Evolutionary conservation across 768 basidiomycete genomes (phyloP).

Genomic region (Tubosaeta brunneosetosa): DNA sequence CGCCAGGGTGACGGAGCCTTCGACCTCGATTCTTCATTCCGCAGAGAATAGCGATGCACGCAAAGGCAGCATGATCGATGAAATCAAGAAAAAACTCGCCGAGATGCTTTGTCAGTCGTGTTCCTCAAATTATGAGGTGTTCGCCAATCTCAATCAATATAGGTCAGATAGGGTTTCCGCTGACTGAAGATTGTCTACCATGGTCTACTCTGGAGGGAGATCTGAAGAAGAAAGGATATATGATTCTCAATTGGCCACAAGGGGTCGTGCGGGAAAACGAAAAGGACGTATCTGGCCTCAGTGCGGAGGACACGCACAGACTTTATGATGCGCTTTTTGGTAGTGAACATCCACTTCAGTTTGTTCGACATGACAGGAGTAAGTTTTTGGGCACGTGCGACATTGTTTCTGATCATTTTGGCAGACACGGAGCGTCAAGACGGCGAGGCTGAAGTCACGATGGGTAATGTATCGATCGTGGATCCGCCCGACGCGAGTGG

Average conservation of each 20-base stretch:
- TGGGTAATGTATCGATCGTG: too few species aligned
- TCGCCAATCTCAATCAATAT: too few species aligned
- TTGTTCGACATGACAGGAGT: neutral
- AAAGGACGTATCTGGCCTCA: neutral
- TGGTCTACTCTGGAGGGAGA: neutral
- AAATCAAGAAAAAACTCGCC: constrained; percentile 1
- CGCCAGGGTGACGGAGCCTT: neutral
- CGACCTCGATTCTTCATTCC: neutral
- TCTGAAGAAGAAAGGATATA: neutral
- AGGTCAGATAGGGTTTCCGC: too few species aligned
- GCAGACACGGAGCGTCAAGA: too few species aligned
- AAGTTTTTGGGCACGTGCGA: neutral
- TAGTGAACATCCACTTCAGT: neutral
- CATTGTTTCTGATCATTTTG: neutral
- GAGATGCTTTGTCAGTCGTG: neutral
- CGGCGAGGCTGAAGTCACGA: too few species aligned
- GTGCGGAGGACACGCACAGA: neutral
- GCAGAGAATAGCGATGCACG: neutral
- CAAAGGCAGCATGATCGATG: constrained; percentile 1
- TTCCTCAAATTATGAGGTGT: too few species aligned
- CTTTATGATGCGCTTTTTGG: neutral
- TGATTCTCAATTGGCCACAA: neutral
- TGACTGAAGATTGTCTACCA: neutral
- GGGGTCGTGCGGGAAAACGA: neutral
- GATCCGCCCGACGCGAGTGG: neutral